Evolutionary conservation across 73 alveolate species (phyloP), one percentile per base, ranked within the genome.

Genomic region (Stentor coeruleus): DNA sequence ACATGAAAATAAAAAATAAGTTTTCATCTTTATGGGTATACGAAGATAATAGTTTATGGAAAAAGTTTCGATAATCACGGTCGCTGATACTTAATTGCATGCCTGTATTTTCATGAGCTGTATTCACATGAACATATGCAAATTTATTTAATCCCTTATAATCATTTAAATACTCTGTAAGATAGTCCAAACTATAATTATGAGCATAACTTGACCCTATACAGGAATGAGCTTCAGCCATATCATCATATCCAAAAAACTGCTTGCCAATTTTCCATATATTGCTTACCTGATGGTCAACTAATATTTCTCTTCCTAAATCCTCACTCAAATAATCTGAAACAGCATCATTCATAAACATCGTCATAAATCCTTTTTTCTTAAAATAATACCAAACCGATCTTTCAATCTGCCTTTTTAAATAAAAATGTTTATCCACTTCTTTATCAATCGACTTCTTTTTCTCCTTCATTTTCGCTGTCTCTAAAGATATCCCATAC

Each of bases 101-200:
- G 20, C 42, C 79, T 20, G 79, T 66, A 37, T 14, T 33, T 33
- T 66, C 79, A 66, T 66, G 79, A 33, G 79, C 79, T 66, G 11
- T 40, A 1, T 20, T 20, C 11, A 66, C n/a, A 2, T 66, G 79
- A 1, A 66, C n/a, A 66, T 66, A 66, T 20, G 37, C 37, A 31
- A 66, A 66, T 66, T 66, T 66, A 33, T 66, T 66, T 20, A 66
- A 20, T 26, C 33, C 39, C 33, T 20, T 20, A 66, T 66, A 66
- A 40, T 66, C 33, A 1, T 66, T 40, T 66, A 33, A 28, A 66
- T 28, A 66, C n/a, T 66, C 79, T 66, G 14, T 2, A 28, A 31
- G n/a, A 33, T 66, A 66, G 20, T 66, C 39, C n/a, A 66, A 66
- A 11, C 20, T 28, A 33, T 66, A 31, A 31, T 31, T 37, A 66